A percentile compares a stretch with the other conserved stretches of the same genome.
Evolutionary conservation across 2,329 filamentous ascomycete species (phyloP).

Genomic region (Dryadomyces sulphureus): DNA sequence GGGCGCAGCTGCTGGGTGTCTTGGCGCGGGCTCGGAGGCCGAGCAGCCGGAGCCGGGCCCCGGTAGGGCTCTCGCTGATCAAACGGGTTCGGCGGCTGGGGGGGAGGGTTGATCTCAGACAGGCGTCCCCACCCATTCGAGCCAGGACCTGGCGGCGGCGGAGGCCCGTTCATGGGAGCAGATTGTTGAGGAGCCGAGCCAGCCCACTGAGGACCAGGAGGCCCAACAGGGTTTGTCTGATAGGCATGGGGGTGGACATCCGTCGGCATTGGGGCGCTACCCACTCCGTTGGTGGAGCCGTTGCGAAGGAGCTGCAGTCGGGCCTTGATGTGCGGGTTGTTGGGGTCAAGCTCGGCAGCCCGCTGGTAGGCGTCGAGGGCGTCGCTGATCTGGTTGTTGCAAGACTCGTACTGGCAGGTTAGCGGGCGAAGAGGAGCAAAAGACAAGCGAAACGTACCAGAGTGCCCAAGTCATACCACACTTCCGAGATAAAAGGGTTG

Average conservation of each 20-base stretch:
- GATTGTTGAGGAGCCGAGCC: constrained; percentile 43
- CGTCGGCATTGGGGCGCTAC: constrained; percentile 72
- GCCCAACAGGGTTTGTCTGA: constrained; percentile 69
- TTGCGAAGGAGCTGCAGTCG: constrained; percentile 78
- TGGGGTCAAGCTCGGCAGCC: constrained; percentile 84
- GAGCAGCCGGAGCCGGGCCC: constrained; percentile 40
- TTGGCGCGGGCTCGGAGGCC: constrained; percentile 63
- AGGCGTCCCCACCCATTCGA: constrained; percentile 48
- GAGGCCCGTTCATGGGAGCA: constrained; percentile 30
- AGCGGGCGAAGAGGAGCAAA: neutral
- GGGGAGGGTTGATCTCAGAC: constrained; percentile 63
- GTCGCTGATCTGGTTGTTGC: constrained; percentile 96
- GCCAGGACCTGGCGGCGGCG: constrained; percentile 41
- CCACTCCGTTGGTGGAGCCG: constrained; percentile 58
- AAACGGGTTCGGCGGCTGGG: constrained; percentile 67
- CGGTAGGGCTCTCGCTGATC: constrained; percentile 62
- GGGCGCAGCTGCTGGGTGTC: constrained; percentile 53
- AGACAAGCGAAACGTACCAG: constrained; percentile 46
- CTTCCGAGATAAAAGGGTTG: constrained; percentile 96
- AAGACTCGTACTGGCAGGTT: constrained; percentile 69
- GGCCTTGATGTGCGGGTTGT: constrained; percentile 91
- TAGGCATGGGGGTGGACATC: constrained; percentile 95
- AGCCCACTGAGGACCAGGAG: constrained; percentile 81
- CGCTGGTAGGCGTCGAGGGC: constrained; percentile 91
- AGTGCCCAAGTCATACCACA: constrained; percentile 97